A percentile compares a stretch with the other conserved stretches of the same genome.
phyloP scores from a whole-genome alignment of 2,329 filamentous ascomycete species.

The Hypocreales sp. region DNA sequence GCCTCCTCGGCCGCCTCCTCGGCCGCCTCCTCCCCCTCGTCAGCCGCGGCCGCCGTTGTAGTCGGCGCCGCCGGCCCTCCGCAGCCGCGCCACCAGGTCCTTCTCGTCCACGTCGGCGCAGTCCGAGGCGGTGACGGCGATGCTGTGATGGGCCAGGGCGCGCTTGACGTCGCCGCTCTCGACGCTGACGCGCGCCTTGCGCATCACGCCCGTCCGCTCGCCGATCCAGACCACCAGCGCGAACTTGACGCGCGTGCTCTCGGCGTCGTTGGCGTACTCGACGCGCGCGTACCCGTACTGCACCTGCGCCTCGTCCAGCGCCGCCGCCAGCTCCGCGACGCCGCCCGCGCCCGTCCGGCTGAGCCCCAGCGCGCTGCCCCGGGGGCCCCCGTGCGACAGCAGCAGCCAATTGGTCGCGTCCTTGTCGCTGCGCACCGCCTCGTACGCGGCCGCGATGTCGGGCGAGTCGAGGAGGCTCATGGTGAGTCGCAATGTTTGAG shows the following conservation, averaged over 20 bases:
- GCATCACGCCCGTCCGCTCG: slow-evolving; percentile 48
- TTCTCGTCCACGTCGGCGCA: slow-evolving; percentile 43
- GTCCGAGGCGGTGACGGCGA: slow-evolving; percentile 47
- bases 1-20: too few relatives aligned
- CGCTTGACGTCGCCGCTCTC: slow-evolving; percentile 51
- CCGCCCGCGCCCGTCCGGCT: slow-evolving; percentile 44
- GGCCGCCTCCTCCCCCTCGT: too few relatives aligned
- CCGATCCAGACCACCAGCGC: slow-evolving; percentile 54
- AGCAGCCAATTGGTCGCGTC: slow-evolving; percentile 51
- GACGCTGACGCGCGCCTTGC: slow-evolving; percentile 52
- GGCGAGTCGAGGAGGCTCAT: slow-evolving; percentile 43
- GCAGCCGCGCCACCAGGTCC: slow-evolving; percentile 43
- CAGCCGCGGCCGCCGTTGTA: slow-evolving; percentile 51
- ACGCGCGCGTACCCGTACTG: slow-evolving; percentile 52
- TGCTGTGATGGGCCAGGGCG: slow-evolving; percentile 47
- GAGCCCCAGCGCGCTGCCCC: slow-evolving; percentile 40
- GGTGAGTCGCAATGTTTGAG: background rate
- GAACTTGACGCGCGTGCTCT: slow-evolving; percentile 55
- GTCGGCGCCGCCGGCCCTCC: slow-evolving; percentile 54
- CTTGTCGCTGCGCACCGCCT: slow-evolving; percentile 52
- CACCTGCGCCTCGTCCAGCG: slow-evolving; percentile 42
- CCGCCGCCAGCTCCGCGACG: slow-evolving; percentile 37
- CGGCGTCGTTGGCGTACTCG: slow-evolving; percentile 57
- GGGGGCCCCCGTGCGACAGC: slow-evolving; percentile 40
- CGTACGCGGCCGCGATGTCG: slow-evolving; percentile 49